Evolutionary conservation across 805 yeast species (phyloP), one percentile per base, ranked within the genome.

Genomic region (Candida cerambycidarum): DNA sequence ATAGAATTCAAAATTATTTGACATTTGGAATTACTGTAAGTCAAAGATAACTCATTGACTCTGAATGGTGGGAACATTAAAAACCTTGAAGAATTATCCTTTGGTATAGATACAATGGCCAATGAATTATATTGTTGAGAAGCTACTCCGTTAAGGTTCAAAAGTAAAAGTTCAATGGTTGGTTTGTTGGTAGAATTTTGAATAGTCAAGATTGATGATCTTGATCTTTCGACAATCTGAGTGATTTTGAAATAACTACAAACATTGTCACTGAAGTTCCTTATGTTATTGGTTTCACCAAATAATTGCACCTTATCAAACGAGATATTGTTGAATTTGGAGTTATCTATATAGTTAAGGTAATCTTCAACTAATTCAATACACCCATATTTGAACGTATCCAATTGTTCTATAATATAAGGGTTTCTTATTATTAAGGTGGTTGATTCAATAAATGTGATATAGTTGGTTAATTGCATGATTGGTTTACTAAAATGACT

Each of bases 21-120:
- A 17, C 42, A 31, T 25, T 42, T 46, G 10, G 51, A 44, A 12
- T 43, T 44, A 17, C 51, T 49, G 25, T 46, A 49, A 27, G 42
- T 35, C 25, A 49, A 44, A 11, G 45, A 44, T 17, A 49, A 42
- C 17, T 49, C 53, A 27, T 49, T 49, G 16, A 49, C 33, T 38
- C 76, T 47, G 48, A 70, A 69, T 1, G 76, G 76, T 7, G 76
- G 75, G 47, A 53, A 69, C 47, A 70, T 42, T 25, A 70, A 60
- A 8, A 65, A 59, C 19, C 75, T 54, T 1, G 62, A 45, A 2
- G 42, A 48, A 6, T 35, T 34, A 15, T 48, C 51, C n/a, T 37
- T 32, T 6, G 60, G 58, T 13, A 60, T 43, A 3, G 54, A 48
- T 5, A 41, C 43, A 11, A 70, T 53, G 5, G 73, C 76, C 51